These are phyloP conservation scores for Sporisorium graminicola DNA, from an alignment of 1,284 basidiomycete species.

Conservation along the genomic window DNA sequence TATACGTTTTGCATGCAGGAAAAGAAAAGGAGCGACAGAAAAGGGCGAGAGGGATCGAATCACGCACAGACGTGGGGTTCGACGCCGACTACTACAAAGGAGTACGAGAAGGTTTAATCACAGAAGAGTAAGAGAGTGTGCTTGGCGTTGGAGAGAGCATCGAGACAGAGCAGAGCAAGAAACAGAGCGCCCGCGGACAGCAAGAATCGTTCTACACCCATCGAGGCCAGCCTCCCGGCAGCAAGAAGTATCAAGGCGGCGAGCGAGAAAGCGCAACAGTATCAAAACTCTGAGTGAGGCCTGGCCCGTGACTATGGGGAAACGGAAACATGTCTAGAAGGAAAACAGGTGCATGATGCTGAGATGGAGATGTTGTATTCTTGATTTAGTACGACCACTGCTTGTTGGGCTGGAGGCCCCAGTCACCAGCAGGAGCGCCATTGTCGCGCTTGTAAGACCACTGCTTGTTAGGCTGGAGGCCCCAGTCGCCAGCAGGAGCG, in stretches of 20 bases:
- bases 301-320: not conserved
- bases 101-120: too few species aligned
- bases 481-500: constrained; percentile 19
- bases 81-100: constrained; percentile 7
- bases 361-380: too few species aligned
- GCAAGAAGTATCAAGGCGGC: too few species aligned
- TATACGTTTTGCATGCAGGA: not conserved
- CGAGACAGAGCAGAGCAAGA: constrained; percentile 2
- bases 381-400: constrained; percentile 18
- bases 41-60: constrained; percentile 1
- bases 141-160: not conserved
- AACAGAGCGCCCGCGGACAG: not conserved
- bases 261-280: too few species aligned
- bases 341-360: too few species aligned
- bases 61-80: not conserved
- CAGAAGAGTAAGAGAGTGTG: constrained; percentile 2
- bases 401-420: constrained; percentile 11
- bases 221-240: too few species aligned
- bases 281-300: not conserved
- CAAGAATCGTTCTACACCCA: too few species aligned
- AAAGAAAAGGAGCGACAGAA: not conserved
- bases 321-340: not conserved
- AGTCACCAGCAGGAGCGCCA: constrained; percentile 31
- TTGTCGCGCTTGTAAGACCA: constrained; percentile 25
- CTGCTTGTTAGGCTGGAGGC: constrained; percentile 12